These are phyloP conservation scores for Coniosporium tulheliwenetii DNA, from an alignment of 2,329 filamentous ascomycete species.

Conservation along the genomic window DNA sequence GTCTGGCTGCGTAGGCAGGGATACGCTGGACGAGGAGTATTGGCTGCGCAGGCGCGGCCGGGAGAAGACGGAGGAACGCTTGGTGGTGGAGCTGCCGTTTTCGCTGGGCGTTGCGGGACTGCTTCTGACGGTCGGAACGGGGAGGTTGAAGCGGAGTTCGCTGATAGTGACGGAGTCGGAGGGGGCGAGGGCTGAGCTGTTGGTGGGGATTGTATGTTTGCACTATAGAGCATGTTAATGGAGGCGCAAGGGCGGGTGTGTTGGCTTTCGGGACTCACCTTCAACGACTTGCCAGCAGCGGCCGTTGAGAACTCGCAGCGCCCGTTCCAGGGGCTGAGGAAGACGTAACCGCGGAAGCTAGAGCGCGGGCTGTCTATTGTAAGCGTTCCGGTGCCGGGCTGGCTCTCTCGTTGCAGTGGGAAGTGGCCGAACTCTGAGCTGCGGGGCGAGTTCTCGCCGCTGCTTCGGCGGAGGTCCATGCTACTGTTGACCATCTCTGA, in stretches of 20 bases:
- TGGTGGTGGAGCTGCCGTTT: conserved; percentile 8
- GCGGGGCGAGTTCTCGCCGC: neutral
- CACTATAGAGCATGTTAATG: conserved; percentile 28
- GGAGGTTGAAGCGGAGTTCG: conserved; percentile 82
- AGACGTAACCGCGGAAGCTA: conserved; percentile 52
- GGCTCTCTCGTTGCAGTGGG: neutral
- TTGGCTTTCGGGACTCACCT: conserved; percentile 21
- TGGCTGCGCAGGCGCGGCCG: conserved; percentile 14
- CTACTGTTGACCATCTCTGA: neutral
- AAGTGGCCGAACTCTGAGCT: neutral
- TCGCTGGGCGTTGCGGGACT: conserved; percentile 8
- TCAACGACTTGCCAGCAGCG: conserved; percentile 55
- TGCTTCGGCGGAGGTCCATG: neutral
- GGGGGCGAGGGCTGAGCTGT: conserved; percentile 13
- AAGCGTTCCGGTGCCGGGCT: too few species aligned
- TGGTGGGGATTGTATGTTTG: conserved; percentile 49
- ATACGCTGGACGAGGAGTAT: conserved; percentile 8
- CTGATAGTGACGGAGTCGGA: conserved; percentile 42
- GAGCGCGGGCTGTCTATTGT: too few species aligned
- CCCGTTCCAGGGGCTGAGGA: conserved; percentile 75
- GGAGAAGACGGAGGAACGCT: conserved; percentile 19
- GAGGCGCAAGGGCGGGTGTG: too few species aligned
- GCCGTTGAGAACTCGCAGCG: conserved; percentile 75
- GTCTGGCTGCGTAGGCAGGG: neutral
- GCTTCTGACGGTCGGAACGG: conserved; percentile 22